A percentile compares a stretch with the other conserved stretches of the same genome.
phyloP scores from a whole-genome alignment of 2,329 filamentous ascomycete species.

The Sarocladium oryzae region DNA sequence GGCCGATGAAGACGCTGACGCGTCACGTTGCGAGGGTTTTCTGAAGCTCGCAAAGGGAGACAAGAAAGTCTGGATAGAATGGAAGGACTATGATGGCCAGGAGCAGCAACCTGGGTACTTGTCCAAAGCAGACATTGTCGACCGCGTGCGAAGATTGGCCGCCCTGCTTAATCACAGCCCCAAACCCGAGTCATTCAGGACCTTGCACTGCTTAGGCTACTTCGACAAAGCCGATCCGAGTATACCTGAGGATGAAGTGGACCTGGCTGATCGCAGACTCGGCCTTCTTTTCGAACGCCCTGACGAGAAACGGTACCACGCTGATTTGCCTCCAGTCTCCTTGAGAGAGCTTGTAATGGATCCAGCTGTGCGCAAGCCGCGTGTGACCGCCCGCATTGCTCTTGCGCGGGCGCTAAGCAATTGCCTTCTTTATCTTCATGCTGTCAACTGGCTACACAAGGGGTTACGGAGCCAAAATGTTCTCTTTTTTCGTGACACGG shows the following conservation, averaged over 20 bases:
- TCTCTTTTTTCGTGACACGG: slow-evolving; percentile 19
- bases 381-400: slow-evolving; percentile 43
- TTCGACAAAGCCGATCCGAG: slow-evolving; percentile 37
- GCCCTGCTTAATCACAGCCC: slow-evolving; percentile 39
- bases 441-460: slow-evolving; percentile 53
- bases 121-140: slow-evolving; percentile 33
- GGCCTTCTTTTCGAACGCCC: slow-evolving; percentile 50
- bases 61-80: slow-evolving; percentile 42
- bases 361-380: slow-evolving; percentile 31
- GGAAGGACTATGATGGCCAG: slow-evolving; percentile 41
- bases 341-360: slow-evolving; percentile 39
- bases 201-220: slow-evolving; percentile 44
- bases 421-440: slow-evolving; percentile 47
- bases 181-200: slow-evolving; percentile 42
- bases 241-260: slow-evolving; percentile 30
- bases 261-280: slow-evolving; percentile 25
- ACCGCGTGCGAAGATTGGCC: slow-evolving; percentile 40
- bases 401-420: slow-evolving; percentile 46
- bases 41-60: slow-evolving; percentile 27
- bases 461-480: slow-evolving; percentile 48
- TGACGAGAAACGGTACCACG: slow-evolving; percentile 25
- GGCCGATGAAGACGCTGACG: slow-evolving; percentile 28
- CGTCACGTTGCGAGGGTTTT: slow-evolving; percentile 32
- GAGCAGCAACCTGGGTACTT: slow-evolving; percentile 28
- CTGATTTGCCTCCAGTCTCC: slow-evolving; percentile 35